These are phyloP conservation scores for Umbelopsis isabellina DNA, from an alignment of 192 early-diverging fungal genomes.

Conservation along the genomic window DNA sequence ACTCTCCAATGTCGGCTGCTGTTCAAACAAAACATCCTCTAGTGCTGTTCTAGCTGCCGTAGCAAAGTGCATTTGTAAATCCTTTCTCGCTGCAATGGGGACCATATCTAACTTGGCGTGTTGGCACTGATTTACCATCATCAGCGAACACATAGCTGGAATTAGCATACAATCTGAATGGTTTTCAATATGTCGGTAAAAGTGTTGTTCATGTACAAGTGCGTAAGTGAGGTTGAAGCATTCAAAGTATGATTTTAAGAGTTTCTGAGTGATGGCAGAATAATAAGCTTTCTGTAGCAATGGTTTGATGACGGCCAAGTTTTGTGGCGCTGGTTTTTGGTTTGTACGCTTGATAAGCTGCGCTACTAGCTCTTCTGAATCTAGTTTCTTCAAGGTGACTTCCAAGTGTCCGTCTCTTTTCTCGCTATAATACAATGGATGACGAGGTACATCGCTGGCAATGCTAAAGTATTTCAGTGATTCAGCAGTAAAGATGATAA, in stretches of 20 bases:
- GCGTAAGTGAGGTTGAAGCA: slow-evolving; percentile 10
- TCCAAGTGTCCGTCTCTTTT: not conserved
- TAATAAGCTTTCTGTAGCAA: slow-evolving; percentile 10
- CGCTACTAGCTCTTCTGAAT: slow-evolving; percentile 21
- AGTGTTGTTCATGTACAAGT: slow-evolving; percentile 6
- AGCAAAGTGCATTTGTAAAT: slow-evolving; percentile 19
- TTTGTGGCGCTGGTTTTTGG: not conserved
- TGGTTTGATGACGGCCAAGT: slow-evolving; percentile 12
- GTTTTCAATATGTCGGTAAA: slow-evolving; percentile 2
- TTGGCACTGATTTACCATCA: slow-evolving; percentile 25
- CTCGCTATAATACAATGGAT: slow-evolving; percentile 22
- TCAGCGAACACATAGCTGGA: slow-evolving; percentile 20
- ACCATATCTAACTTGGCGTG: slow-evolving; percentile 11
- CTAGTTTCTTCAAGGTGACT: slow-evolving; percentile 26
- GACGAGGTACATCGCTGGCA: slow-evolving; percentile 15
- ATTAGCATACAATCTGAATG: slow-evolving; percentile 25
- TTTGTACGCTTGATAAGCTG: not conserved
- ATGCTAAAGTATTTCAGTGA: slow-evolving; percentile 22
- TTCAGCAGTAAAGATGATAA: slow-evolving; percentile 19
- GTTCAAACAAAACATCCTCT: slow-evolving; percentile 26
- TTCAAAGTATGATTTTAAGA: not conserved
- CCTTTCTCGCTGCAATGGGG: not conserved
- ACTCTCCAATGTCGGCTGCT: slow-evolving; percentile 14
- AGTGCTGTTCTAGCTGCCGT: slow-evolving; percentile 20
- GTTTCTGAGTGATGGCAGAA: slow-evolving; percentile 19